Base-by-base conservation (phyloP, 495 filamentous ascomycete species). In the Lasiosphaeria hispida region DNA sequence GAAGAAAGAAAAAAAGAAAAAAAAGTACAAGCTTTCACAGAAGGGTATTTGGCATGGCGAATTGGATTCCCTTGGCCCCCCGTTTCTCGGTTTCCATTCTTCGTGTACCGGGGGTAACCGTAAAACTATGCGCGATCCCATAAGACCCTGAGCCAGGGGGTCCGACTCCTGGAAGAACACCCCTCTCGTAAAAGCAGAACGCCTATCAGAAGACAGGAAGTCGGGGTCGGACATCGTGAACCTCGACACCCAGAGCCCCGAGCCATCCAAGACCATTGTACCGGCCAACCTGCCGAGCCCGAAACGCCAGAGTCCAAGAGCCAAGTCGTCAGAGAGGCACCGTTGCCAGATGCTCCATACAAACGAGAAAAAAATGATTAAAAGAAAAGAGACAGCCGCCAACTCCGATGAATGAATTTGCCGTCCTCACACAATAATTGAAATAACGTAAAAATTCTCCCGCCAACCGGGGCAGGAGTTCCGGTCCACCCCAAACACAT, bases 41-140 rank as follows among this genome's bases (percentile, higher is more conserved):
- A 30, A 30, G 57, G 57, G 57, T 59, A 59, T 59, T 59, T 59
- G 38, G 48, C 57, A 47, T 41, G 45, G 17, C 39, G 40, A 52
- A 19, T 17, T 59, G 53, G 47, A 30, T 47, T 39, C 19, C 30
- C 14, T 43, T 53, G 10, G 23, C 23, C 23, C 23, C 43, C 40
- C 43, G 19, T 33, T 33, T 36, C 38, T 49, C 48, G 9, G 38
- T 42, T 38, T 37, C 56, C 48, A 59, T 30, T 53, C 55, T 45
- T 35, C 9, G 23, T 45, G 39, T 52, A 19, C 44, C 48, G 14
- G 30, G 48, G 57, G 39, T 37, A 59, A 49, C 44, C 23, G 10
- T 10, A 18, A 47, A 52, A 48, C 38, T 17, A 44, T 34, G 23
- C 40, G 37, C 10, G 23, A 42, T 44, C 40, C 52, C 17, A 34